These are phyloP conservation scores for Puccinia triticina DNA, from an alignment of 1,284 basidiomycete genomes.

Conservation along the genomic window DNA sequence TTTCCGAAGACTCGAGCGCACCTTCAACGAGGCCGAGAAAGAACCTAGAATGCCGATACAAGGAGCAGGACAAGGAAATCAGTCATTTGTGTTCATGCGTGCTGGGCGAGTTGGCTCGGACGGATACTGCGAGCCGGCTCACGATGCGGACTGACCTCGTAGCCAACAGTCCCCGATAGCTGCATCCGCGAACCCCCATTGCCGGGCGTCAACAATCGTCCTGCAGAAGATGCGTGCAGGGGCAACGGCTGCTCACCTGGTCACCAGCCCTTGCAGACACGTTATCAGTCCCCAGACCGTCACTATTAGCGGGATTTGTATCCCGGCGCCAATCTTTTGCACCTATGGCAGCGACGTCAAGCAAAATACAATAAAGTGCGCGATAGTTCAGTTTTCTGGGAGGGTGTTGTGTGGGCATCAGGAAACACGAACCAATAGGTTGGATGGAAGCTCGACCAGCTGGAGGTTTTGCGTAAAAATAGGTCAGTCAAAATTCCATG, in stretches of 20 bases:
- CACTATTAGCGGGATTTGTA: neutral
- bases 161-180: neutral
- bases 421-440: neutral
- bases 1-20: neutral
- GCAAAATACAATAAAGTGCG: neutral
- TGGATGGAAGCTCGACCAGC: neutral
- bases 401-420: too few species aligned
- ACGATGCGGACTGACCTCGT: neutral
- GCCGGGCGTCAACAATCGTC: neutral
- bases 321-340: neutral
- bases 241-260: neutral
- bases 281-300: neutral
- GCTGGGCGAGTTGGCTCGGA: too few species aligned
- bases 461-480: neutral
- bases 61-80: too few species aligned
- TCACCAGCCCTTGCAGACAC: neutral
- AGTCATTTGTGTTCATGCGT: too few species aligned
- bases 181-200: neutral
- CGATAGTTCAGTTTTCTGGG: too few species aligned
- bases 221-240: too few species aligned
- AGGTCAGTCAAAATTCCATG: neutral
- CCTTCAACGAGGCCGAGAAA: conserved; percentile 29
- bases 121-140: too few species aligned
- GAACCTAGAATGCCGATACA: conserved; percentile 15
- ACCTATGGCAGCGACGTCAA: neutral